Percentiles rank a stretch among this genome's conserved stretches.
phyloP scores from a whole-genome alignment of 345 rosid species.

The Brassica rapa region DNA sequence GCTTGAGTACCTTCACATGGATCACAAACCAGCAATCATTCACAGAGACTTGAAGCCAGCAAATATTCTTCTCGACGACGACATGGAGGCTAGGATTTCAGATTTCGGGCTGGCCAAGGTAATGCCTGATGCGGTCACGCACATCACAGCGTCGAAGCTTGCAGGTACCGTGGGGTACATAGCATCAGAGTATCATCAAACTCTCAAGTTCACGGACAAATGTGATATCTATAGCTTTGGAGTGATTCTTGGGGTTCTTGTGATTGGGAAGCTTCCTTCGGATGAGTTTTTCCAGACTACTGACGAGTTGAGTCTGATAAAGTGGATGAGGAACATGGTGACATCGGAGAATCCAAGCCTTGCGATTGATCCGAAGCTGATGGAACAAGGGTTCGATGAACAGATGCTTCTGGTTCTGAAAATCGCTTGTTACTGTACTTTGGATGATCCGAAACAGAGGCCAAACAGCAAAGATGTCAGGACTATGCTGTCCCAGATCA shows the following conservation, averaged over 20 bases:
- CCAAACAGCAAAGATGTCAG: constrained; percentile 81
- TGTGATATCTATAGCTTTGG: constrained; percentile 91
- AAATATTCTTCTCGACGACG: constrained; percentile 80
- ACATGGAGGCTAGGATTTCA: constrained; percentile 89
- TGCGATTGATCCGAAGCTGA: constrained; percentile 66
- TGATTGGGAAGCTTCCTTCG: constrained; percentile 84
- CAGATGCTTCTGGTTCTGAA: constrained; percentile 77
- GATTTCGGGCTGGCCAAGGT: constrained; percentile 91
- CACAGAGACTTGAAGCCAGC: constrained; percentile 95
- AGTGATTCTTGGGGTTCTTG: constrained; percentile 67
- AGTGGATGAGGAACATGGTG: constrained; percentile 78
- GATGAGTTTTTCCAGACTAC: constrained; percentile 83
- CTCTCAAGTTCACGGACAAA: constrained; percentile 85
- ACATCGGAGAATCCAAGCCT: constrained; percentile 61
- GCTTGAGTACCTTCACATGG: constrained; percentile 81
- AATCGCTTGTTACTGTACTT: constrained; percentile 82
- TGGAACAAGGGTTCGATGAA: constrained; percentile 67
- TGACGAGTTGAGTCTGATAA: constrained; percentile 63
- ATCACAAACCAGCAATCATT: constrained; percentile 66
- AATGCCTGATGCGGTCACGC: constrained; percentile 75
- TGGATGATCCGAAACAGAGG: constrained; percentile 80
- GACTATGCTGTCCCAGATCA: constrained; percentile 72
- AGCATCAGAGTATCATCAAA: constrained; percentile 86
- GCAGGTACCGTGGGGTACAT: constrained; percentile 94
- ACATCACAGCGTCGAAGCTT: constrained; percentile 58